Evolutionary conservation across 495 filamentous ascomycete genomes (phyloP), one percentile per base, ranked within the genome.

Genomic region (Apodospora peruviana): DNA sequence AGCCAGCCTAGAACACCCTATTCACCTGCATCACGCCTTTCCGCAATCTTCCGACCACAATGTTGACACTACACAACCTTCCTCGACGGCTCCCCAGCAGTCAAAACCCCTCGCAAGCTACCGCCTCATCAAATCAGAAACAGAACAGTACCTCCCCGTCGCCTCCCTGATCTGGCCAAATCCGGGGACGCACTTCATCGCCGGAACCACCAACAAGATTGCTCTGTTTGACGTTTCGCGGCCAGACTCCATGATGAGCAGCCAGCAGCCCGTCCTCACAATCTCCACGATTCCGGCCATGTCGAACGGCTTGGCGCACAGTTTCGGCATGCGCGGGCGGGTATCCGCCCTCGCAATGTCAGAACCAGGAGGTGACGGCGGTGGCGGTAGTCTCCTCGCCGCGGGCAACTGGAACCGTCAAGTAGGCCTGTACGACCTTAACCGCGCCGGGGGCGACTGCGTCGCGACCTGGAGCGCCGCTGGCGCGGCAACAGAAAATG

Each of bases 241-340:
- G 1, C 66, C 80, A 8, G 82, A 81, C n/a, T 63, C 72, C 3
- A 57, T 55, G n/a, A 40, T 57, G 1, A 23, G 4, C 35, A 21
- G 42, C 9, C n/a, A n/a, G n/a, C 81, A 79, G 0, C 90, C 91
- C 0, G 43, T 87, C 0, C 50, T 71, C 2, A 66, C 72, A 43
- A 72, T 90, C 58, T 76, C 79, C 23, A 95, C 90, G 0, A 89
- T 88, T 21, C 83, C 86, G 2, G 85, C 83, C n/a, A 83, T 85
- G 52, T 72, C 81, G 7, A 85, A 85, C 58, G 76, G 85, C 43
- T 70, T 85, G 42, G 84, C 83, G 18, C 82, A 81, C 16, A 83
- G 83, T 12, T 68, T 85, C 10, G 89, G 89, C 8, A 93, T 94
- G 83, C 87, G 86, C 50, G 93, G 93, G 1, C n/a, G n/a, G n/a